Percentiles rank a stretch among this genome's conserved stretches.
Evolutionary conservation across 192 early-diverging fungal species (phyloP).

Genomic region (Linnemannia hyalina): DNA sequence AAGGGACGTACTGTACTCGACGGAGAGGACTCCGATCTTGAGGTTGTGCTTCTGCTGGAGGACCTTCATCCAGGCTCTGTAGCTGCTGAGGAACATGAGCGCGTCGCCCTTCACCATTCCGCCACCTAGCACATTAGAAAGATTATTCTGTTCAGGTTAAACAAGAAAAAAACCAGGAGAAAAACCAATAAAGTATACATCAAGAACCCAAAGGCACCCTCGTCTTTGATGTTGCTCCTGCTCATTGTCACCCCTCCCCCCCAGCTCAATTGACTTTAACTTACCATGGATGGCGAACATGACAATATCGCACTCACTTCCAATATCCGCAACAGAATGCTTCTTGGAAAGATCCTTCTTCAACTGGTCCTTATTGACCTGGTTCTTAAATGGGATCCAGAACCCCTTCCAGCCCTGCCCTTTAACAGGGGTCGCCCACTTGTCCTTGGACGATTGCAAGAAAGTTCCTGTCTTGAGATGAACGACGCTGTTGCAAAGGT

Average conservation of each 20-base stretch:
- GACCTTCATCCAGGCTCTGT: constrained; percentile 50
- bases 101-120: constrained; percentile 48
- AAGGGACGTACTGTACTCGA: constrained; percentile 41
- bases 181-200: neutral
- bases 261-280: neutral
- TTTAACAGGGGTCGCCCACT: constrained; percentile 49
- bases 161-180: neutral
- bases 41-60: constrained; percentile 39
- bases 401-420: constrained; percentile 43
- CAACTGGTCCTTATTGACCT: constrained; percentile 15
- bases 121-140: constrained; percentile 21
- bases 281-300: constrained; percentile 52
- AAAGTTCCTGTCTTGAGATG: constrained; percentile 36
- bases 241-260: neutral
- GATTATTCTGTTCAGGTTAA: neutral
- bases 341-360: constrained; percentile 14
- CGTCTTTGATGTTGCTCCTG: neutral
- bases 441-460: constrained; percentile 28
- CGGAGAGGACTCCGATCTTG: constrained; percentile 39
- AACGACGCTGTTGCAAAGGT: neutral
- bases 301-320: constrained; percentile 45
- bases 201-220: neutral
- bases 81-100: constrained; percentile 43
- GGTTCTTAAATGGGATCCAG: constrained; percentile 53
- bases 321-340: constrained; percentile 21